Conservation (phyloP, 2,329 filamentous ascomycete species). For the Penicillium sp. region DNA sequence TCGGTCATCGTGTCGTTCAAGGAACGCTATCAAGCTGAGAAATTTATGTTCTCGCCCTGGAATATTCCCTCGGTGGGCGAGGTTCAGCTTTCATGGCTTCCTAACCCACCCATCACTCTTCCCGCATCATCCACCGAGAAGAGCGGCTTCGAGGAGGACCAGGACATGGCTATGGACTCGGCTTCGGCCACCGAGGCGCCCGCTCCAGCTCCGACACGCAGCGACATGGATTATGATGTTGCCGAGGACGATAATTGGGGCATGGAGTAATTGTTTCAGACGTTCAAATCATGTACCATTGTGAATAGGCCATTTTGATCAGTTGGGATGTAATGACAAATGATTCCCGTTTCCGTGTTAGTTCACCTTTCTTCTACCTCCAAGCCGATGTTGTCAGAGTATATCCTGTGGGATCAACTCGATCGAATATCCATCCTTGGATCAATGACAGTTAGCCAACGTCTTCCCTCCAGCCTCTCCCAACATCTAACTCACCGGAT, state of each 20-base stretch:
- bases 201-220: constrained; percentile 17
- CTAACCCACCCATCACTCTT: constrained; percentile 34
- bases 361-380: not conserved
- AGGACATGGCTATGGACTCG: constrained; percentile 34
- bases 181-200: constrained; percentile 12
- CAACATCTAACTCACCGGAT: constrained; percentile 33
- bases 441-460: not conserved
- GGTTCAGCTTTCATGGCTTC: constrained; percentile 56
- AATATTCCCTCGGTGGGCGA: constrained; percentile 53
- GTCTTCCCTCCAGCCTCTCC: not conserved
- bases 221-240: constrained; percentile 51
- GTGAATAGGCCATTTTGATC: constrained; percentile 3
- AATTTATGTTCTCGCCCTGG: constrained; percentile 49
- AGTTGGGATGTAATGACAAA: not conserved
- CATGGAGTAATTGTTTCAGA: constrained; percentile 7
- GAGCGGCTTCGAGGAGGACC: constrained; percentile 27
- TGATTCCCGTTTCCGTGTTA: not conserved
- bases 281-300: constrained; percentile 3
- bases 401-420: constrained; percentile 34
- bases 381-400: not conserved
- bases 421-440: constrained; percentile 36
- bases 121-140: constrained; percentile 21
- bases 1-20: constrained; percentile 47
- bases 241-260: constrained; percentile 50
- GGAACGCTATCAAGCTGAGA: constrained; percentile 54